Conservation (phyloP, 2,329 filamentous ascomycete species). For the Arthrobotrys pseudoclavata region DNA sequence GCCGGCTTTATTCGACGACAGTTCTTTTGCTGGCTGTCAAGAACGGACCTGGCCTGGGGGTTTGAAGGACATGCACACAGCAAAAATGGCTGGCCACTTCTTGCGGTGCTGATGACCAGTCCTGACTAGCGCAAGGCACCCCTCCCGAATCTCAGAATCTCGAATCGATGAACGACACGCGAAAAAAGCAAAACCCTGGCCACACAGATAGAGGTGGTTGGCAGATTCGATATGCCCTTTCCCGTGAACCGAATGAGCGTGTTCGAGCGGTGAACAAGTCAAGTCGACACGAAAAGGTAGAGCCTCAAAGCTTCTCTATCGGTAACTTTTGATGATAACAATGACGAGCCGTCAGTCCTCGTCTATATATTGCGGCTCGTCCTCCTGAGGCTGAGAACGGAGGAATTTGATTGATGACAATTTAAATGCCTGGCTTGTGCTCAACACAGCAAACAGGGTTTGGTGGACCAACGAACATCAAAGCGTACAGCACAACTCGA, state of each 20-base stretch:
- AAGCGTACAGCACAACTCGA: neutral
- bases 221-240: slow-evolving; percentile 54
- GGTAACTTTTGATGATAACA: slow-evolving; percentile 6
- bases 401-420: slow-evolving; percentile 44
- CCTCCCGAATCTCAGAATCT: slow-evolving; percentile 59
- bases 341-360: slow-evolving; percentile 2
- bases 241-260: slow-evolving; percentile 17
- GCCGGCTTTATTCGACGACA: slow-evolving; percentile 7
- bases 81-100: slow-evolving; percentile 45
- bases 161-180: slow-evolving; percentile 57
- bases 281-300: slow-evolving; percentile 23
- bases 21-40: slow-evolving; percentile 29
- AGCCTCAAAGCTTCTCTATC: neutral
- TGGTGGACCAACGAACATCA: slow-evolving; percentile 4
- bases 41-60: slow-evolving; percentile 35
- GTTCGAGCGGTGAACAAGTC: neutral
- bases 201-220: slow-evolving; percentile 36
- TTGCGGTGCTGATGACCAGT: slow-evolving; percentile 43
- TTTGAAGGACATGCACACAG: slow-evolving; percentile 43
- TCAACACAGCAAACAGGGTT: slow-evolving; percentile 32
- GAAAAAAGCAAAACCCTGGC: slow-evolving; percentile 46
- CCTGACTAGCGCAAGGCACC: slow-evolving; percentile 58
- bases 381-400: slow-evolving; percentile 49
- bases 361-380: slow-evolving; percentile 21
- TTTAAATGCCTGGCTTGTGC: slow-evolving; percentile 17